Evolutionary conservation across 352 stramenopile genomes (phyloP).

Genomic region (Peronosclerospora sorghi): DNA sequence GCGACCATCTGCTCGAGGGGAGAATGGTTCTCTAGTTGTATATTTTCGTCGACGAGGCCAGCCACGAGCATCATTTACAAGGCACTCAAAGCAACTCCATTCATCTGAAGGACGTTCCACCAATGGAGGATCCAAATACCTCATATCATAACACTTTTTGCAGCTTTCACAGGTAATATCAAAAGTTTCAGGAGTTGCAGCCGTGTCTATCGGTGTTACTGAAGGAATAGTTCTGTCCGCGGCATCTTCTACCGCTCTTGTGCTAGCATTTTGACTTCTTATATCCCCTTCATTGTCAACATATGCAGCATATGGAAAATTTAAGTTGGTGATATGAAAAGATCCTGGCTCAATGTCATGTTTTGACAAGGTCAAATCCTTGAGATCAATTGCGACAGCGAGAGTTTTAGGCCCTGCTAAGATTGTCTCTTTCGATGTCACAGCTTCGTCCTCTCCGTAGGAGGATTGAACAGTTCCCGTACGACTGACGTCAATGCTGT

Average conservation of each 20-base stretch:
- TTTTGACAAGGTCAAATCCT: neutral
- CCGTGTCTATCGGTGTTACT: conserved; percentile 15
- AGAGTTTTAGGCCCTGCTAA: neutral
- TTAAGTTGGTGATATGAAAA: neutral
- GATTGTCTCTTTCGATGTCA: conserved; percentile 1
- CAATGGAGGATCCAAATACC: conserved; percentile 72
- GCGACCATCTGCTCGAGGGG: conserved; percentile 7
- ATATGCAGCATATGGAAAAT: neutral
- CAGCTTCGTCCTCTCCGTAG: neutral
- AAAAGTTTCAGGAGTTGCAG: conserved; percentile 36
- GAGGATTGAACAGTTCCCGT: neutral
- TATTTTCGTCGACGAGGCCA: conserved; percentile 57
- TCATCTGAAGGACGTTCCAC: conserved; percentile 60
- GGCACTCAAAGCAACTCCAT: conserved; percentile 82
- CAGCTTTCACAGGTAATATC: conserved; percentile 74
- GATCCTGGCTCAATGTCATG: conserved; percentile 1
- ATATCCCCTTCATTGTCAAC: neutral
- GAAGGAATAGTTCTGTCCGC: neutral
- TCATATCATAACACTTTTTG: conserved; percentile 74
- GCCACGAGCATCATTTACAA: conserved; percentile 76
- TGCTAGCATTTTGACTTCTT: neutral
- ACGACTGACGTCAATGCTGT: conserved; percentile 1
- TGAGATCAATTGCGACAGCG: neutral
- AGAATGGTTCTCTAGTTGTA: conserved; percentile 18
- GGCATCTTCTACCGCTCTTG: neutral